Evolutionary conservation across 2,329 filamentous ascomycete genomes (phyloP).

Genomic region (Macrophomina pseudophaseolina): DNA sequence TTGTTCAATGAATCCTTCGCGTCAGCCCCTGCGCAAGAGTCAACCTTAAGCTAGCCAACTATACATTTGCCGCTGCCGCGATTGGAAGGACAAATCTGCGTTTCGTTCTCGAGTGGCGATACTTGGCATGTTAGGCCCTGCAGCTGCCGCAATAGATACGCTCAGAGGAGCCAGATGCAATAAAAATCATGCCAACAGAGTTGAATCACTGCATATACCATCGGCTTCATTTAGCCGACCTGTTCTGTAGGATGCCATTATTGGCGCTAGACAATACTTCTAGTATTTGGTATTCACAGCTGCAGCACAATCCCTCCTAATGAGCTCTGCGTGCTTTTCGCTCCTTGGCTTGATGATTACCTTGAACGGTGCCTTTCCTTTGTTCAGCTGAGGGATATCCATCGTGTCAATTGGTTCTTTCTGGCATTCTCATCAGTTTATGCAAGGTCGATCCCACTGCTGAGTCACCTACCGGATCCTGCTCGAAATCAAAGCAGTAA

Average conservation of each 20-base stretch:
- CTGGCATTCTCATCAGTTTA: not conserved
- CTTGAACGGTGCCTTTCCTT: not conserved
- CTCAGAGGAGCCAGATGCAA: too few relatives aligned
- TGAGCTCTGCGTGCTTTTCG: not conserved
- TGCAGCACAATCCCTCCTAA: not conserved
- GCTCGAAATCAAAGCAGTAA: conserved; percentile 33
- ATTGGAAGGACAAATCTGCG: not conserved
- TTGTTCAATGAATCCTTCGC: conserved; percentile 27
- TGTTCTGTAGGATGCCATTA: too few relatives aligned
- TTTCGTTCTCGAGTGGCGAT: too few relatives aligned
- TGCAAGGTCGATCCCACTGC: too few relatives aligned
- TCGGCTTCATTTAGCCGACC: too few relatives aligned
- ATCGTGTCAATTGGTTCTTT: conserved; percentile 31
- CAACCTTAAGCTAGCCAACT: not conserved
- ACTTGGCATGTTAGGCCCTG: too few relatives aligned
- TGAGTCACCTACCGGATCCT: conserved; percentile 8
- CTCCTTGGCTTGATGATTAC: not conserved
- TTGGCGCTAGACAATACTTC: too few relatives aligned
- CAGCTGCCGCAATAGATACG: too few relatives aligned
- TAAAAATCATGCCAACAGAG: too few relatives aligned
- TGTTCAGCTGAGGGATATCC: conserved; percentile 28
- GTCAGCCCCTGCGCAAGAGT: not conserved
- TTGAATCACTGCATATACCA: too few relatives aligned
- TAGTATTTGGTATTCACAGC: not conserved
- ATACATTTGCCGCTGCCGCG: not conserved